Base-by-base conservation (phyloP, 306 rosid genomes). In the Sophora flavescens region DNA sequence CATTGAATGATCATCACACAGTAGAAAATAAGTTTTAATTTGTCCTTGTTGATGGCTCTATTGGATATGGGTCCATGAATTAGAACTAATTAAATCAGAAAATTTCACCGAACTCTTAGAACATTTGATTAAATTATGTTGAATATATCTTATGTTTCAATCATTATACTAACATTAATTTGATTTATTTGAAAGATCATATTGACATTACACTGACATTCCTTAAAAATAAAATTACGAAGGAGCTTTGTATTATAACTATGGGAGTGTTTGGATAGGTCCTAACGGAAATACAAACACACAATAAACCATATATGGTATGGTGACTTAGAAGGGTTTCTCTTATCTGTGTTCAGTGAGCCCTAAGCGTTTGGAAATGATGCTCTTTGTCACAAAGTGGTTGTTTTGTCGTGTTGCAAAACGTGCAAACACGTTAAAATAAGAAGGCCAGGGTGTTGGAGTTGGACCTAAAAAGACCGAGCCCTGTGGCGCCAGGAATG, bases 361-460 rank as follows among this genome's bases (percentile, higher is more conserved):
- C 41, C 70, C 74, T 14, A 28, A 68, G 85, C 71, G 83, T 78
- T 59, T 76, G 83, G 68, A 50, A 74, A 66, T 16, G 57, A 84
- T 62, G 81, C 39, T 60, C 26, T 80, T 80, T 86, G 91, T 87
- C 88, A 54, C 74, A 41, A 9, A 74, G 80, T 75, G 63, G 15
- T 85, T 87, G 88, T 83, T 78, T 44, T 16, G 50, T 72, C 83
- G 78, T 74, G 72, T 53, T 52, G 8, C 52, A 22, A 22, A 22
- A 22, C 22, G 22, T 60, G 80, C 63, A 48, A 74, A 52, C 65
- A 77, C 36, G 70, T 78, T 62, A 60, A 78, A 85, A 70, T 36
- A 36, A 1, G 60, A 66, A 86, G 89, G 85, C 26, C 84, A 81
- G 16, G 79, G 48, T 83, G 87, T 82, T 75, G 84, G 82, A 74